Base-by-base conservation (phyloP, 306 rosid species). In the Cucurbita ficifolia region DNA sequence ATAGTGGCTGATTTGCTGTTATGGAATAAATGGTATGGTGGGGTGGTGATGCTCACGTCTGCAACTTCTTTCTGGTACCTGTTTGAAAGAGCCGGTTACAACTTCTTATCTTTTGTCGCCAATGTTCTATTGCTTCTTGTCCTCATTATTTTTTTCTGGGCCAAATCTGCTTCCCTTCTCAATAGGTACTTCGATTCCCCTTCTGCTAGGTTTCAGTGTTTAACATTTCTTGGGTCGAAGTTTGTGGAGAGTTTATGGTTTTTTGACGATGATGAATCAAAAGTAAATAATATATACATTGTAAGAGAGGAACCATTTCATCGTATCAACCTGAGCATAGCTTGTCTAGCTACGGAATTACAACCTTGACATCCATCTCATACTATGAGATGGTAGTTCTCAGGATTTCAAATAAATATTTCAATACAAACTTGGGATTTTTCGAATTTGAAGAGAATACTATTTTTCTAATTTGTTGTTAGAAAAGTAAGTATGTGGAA, bases 161-260 rank as follows among this genome's bases (percentile, higher is more conserved):
- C 92, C 65, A 91, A 91, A 86, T 87, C 99, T 75, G 99, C 99
- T 76, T 84, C 92, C 60, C 96, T 95, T 78, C 97, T 95, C 78
- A 91, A 95, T 74, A 86, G 99, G 97, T 88, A 81, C 36, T 80
- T 38, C 38, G 38, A 2, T 13, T 68, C 33, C 46, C 76, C 5
- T 54, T 0, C 35, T 40, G 16, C 22, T 14, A 7, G 50, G 50
- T 65, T 16, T 67, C 10, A 22, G 8, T 40, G 14, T 29, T 9
- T 35, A 62, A 43, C 22, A 18, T 18, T n/a, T 51, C 22, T 33
- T 63, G 70, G 38, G 50, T 72, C 8, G 0, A 52, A 71, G 19
- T 71, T 35, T 71, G 54, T 67, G 12, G 54, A 63, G 33, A 16
- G 43, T 24, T 71, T 4, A 49, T 51, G 35, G 2, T 33, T 29